phyloP scores from a whole-genome alignment of 495 filamentous ascomycete species.

The Aspergillus homomorphus region DNA sequence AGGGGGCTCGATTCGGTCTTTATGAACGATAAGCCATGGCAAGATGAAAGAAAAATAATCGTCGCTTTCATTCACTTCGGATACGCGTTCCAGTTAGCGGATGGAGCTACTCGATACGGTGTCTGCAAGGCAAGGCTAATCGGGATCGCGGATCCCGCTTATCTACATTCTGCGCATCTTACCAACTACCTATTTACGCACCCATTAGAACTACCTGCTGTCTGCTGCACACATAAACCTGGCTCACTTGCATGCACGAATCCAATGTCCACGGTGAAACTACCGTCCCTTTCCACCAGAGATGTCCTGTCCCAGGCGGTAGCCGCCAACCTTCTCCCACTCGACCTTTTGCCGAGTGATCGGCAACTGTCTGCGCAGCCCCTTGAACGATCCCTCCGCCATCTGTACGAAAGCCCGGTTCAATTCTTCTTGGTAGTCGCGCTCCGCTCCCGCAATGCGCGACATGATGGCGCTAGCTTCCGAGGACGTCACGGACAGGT shows the following conservation, averaged over 20 bases:
- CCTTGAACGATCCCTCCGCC: constrained; percentile 94
- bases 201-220: background rate
- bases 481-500: constrained; percentile 52
- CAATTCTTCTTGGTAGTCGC: constrained; percentile 92
- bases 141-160: background rate
- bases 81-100: background rate
- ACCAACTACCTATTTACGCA: background rate
- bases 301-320: constrained; percentile 75
- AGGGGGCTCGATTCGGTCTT: background rate
- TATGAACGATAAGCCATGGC: background rate
- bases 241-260: too few relatives aligned
- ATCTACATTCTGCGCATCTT: background rate
- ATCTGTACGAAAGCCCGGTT: constrained; percentile 84
- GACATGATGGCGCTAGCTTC: constrained; percentile 66
- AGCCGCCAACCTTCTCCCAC: constrained; percentile 99
- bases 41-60: background rate
- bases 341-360: constrained; percentile 98
- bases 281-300: constrained; percentile 41
- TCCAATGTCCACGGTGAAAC: background rate
- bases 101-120: background rate
- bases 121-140: background rate
- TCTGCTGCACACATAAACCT: background rate
- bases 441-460: constrained; percentile 75
- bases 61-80: background rate
- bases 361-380: constrained; percentile 84